phyloP scores from a whole-genome alignment of 345 rosid genomes.

The Gossypium anomalum region DNA sequence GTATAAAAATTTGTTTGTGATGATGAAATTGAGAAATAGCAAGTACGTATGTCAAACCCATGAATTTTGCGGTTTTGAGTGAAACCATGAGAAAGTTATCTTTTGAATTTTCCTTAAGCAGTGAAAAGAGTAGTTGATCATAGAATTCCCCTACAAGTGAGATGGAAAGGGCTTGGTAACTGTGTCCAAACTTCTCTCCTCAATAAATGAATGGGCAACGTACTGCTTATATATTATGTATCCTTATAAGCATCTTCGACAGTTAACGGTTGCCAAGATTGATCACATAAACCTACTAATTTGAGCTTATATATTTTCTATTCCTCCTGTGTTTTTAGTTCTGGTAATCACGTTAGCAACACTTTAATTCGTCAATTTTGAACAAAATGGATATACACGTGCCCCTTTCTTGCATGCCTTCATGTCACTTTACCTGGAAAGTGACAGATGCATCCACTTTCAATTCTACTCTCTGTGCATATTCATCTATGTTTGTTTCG shows the following conservation, averaged over 20 bases:
- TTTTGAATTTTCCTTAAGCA: background rate
- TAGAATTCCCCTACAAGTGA: background rate
- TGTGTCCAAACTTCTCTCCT: background rate
- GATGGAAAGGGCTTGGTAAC: background rate
- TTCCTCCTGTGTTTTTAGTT: background rate
- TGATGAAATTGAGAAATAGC: background rate
- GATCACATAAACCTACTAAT: background rate
- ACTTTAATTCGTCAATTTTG: background rate
- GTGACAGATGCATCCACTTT: background rate
- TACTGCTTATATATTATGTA: constrained; percentile 35
- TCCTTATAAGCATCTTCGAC: constrained; percentile 4
- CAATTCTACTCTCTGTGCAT: background rate
- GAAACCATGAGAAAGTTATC: background rate
- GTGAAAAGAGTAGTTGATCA: background rate
- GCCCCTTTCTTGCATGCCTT: background rate
- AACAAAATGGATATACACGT: background rate
- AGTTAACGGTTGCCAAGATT: background rate
- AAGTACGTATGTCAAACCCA: background rate
- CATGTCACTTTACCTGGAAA: background rate
- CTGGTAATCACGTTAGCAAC: background rate
- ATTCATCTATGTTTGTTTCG: background rate
- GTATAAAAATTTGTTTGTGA: background rate
- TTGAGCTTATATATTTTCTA: background rate
- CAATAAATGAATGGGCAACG: constrained; percentile 29
- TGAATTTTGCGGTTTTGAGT: background rate